phyloP scores from a whole-genome alignment of 2,329 filamentous ascomycete species.

The Scortechinia acanthostroma region DNA sequence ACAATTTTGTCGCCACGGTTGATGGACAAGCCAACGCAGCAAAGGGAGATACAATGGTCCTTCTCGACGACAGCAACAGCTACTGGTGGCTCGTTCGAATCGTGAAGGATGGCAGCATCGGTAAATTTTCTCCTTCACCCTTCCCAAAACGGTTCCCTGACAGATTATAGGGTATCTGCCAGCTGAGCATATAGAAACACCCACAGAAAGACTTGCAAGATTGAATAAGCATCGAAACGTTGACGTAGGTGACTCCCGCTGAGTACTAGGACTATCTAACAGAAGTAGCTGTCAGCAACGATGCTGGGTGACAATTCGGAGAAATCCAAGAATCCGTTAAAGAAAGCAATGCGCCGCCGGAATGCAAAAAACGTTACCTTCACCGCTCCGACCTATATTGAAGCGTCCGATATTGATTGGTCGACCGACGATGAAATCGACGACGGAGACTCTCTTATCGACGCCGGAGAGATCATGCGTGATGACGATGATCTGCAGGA shows the following conservation, averaged over 20 bases:
- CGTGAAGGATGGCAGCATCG: slow-evolving; percentile 69
- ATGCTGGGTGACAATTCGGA: slow-evolving; percentile 68
- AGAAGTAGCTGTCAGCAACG: slow-evolving; percentile 51
- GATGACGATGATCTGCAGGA: slow-evolving; percentile 6
- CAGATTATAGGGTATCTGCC: slow-evolving; percentile 54
- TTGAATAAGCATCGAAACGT: slow-evolving; percentile 74
- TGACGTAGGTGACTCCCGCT: slow-evolving; percentile 40
- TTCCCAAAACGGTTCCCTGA: background rate
- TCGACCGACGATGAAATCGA: slow-evolving; percentile 59
- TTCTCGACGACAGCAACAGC: slow-evolving; percentile 72
- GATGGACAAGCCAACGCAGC: slow-evolving; percentile 73
- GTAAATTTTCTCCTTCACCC: slow-evolving; percentile 6
- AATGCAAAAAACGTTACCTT: slow-evolving; percentile 70
- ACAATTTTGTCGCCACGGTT: slow-evolving; percentile 71
- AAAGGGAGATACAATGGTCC: slow-evolving; percentile 73
- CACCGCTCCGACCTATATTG: slow-evolving; percentile 63
- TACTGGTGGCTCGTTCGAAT: slow-evolving; percentile 77
- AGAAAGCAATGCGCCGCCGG: slow-evolving; percentile 65
- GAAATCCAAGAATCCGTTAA: slow-evolving; percentile 67
- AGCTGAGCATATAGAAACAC: slow-evolving; percentile 72
- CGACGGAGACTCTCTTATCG: slow-evolving; percentile 32
- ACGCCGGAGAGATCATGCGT: slow-evolving; percentile 33
- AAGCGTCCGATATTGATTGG: slow-evolving; percentile 67
- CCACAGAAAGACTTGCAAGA: slow-evolving; percentile 65
- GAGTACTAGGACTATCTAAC: slow-evolving; percentile 5